These are phyloP conservation scores for Chlamydomonas sp. DNA, from an alignment of 139 green algal species.

Conservation along the genomic window DNA sequence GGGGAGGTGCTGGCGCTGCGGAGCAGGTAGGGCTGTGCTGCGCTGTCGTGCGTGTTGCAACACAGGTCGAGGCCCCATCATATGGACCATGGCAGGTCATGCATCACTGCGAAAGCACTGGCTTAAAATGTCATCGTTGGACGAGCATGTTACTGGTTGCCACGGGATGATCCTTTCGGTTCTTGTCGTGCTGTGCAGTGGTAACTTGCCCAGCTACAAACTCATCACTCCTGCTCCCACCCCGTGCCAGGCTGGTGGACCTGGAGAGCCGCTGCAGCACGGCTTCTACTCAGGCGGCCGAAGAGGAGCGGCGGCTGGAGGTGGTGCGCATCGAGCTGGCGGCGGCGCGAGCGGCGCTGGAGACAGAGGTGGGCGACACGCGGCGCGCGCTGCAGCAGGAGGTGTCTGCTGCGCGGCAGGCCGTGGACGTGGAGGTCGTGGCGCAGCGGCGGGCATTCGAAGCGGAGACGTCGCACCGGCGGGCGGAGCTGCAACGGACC, in stretches of 20 bases:
- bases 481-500: background rate
- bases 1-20: slow-evolving; percentile 54
- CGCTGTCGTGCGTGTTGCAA: background rate
- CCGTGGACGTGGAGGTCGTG: background rate
- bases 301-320: slow-evolving; percentile 43
- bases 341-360: slow-evolving; percentile 9
- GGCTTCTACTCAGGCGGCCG: slow-evolving; percentile 34
- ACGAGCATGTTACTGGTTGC: no score
- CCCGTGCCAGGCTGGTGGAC: slow-evolving; percentile 44
- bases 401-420: background rate
- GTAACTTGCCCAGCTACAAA: no score
- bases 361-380: background rate
- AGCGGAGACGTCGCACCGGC: slow-evolving; percentile 1
- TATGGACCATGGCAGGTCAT: no score
- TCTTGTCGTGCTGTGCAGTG: no score
- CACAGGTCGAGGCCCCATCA: background rate
- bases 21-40: slow-evolving; percentile 27
- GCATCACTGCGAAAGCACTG: no score
- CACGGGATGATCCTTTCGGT: no score
- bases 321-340: background rate
- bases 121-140: no score
- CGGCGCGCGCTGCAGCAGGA: background rate
- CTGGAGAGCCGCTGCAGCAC: slow-evolving; percentile 44
- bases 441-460: background rate
- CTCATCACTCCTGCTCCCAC: no score